Evolutionary conservation across 1,139 yeast species (phyloP).

Genomic region (Sugiyamaella castrensis): DNA sequence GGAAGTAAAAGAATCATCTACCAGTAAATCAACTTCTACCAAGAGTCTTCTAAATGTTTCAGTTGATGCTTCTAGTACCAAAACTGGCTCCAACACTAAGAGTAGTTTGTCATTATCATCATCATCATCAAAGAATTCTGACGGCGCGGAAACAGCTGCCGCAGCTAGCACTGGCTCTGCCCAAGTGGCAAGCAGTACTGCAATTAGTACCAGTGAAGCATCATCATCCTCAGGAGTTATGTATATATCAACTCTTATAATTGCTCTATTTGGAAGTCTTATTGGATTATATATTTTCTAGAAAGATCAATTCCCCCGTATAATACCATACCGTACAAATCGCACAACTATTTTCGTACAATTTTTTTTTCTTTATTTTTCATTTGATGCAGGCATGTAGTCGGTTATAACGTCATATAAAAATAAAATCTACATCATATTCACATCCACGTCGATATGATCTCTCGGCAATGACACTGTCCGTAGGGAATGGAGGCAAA

Average conservation of each 20-base stretch:
- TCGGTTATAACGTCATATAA: too few relatives aligned
- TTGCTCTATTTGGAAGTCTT: not conserved
- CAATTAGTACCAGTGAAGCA: slow-evolving; percentile 7
- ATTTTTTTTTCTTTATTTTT: too few relatives aligned
- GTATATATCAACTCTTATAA: not conserved
- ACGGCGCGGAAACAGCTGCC: slow-evolving; percentile 3
- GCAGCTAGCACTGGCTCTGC: slow-evolving; percentile 7
- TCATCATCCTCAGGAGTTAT: not conserved
- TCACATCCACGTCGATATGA: too few relatives aligned
- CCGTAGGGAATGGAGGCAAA: too few relatives aligned
- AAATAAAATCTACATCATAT: too few relatives aligned
- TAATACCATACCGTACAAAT: too few relatives aligned
- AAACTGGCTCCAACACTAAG: not conserved
- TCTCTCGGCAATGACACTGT: too few relatives aligned
- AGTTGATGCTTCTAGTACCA: not conserved
- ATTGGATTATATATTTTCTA: too few relatives aligned
- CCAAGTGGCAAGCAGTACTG: slow-evolving; percentile 9
- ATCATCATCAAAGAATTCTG: not conserved
- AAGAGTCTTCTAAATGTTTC: slow-evolving; percentile 6
- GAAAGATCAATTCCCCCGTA: too few relatives aligned
- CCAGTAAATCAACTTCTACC: not conserved
- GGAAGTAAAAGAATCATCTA: slow-evolving; percentile 5
- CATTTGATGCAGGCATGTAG: too few relatives aligned
- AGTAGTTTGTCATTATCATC: not conserved
- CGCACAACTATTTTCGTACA: too few relatives aligned